Percentiles rank a stretch among this genome's conserved stretches.
Conservation (phyloP, 2,329 filamentous ascomycete species). For the Knoxdaviesia proteae region DNA sequence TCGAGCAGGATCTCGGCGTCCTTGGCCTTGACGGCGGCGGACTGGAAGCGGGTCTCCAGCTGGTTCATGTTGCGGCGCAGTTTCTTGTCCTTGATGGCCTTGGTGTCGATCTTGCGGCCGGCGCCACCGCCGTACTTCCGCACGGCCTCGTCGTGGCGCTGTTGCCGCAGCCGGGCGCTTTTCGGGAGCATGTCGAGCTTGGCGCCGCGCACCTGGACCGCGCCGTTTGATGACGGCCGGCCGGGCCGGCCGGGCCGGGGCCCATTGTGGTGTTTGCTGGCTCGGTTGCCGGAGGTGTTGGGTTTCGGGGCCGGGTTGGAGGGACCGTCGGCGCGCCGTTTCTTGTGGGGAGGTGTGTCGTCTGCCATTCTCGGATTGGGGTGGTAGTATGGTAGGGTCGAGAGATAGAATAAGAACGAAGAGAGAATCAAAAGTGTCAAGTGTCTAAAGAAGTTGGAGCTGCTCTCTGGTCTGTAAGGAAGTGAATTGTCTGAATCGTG, state of each 20-base stretch:
- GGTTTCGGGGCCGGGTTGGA: neutral
- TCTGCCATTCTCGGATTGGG: slow-evolving; percentile 1
- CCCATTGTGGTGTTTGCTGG: too few species aligned
- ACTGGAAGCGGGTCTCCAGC: slow-evolving; percentile 65
- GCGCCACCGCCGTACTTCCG: slow-evolving; percentile 52
- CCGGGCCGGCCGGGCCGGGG: too few species aligned
- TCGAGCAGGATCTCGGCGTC: slow-evolving; percentile 91
- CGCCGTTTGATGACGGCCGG: slow-evolving; percentile 22
- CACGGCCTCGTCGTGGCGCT: slow-evolving; percentile 40
- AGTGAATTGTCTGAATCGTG: neutral
- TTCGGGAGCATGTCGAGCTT: slow-evolving; percentile 31
- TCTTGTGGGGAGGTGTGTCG: neutral
- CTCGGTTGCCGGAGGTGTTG: neutral
- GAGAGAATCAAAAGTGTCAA: neutral
- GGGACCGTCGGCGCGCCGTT: neutral
- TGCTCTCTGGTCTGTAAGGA: neutral
- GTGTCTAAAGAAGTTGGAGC: too few species aligned
- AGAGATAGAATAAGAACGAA: neutral
- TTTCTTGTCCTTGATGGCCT: slow-evolving; percentile 72
- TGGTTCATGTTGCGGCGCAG: slow-evolving; percentile 57
- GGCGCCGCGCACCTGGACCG: slow-evolving; percentile 24
- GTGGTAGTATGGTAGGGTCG: neutral
- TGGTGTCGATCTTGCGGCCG: slow-evolving; percentile 52
- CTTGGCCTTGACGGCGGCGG: slow-evolving; percentile 66
- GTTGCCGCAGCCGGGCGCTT: slow-evolving; percentile 27